Evolutionary conservation across 495 filamentous ascomycete species (phyloP).

Genomic region (Xylaria curta): DNA sequence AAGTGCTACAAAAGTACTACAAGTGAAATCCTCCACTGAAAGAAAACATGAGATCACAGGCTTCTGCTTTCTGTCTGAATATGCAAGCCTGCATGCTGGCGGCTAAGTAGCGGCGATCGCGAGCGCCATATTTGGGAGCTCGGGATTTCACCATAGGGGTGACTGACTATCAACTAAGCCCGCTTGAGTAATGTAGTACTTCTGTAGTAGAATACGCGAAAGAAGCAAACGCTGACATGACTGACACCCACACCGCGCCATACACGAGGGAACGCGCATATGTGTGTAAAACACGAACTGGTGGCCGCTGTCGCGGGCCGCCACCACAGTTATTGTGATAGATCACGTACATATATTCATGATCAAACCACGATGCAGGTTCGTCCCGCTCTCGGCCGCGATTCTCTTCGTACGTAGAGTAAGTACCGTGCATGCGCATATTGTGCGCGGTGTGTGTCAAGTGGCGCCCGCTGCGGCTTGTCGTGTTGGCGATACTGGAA

Average conservation of each 20-base stretch:
- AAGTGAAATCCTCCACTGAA: too few species aligned
- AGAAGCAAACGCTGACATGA: not conserved
- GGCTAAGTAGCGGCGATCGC: not conserved
- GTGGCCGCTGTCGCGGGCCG: slow-evolving; percentile 14
- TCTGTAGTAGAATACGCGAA: too few species aligned
- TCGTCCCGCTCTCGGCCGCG: slow-evolving; percentile 21
- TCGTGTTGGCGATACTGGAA: not conserved
- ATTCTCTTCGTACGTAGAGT: not conserved
- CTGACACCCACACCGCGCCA: not conserved
- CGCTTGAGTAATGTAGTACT: not conserved
- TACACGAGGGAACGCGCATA: too few species aligned
- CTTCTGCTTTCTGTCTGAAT: too few species aligned
- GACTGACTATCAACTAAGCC: too few species aligned
- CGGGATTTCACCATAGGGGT: not conserved
- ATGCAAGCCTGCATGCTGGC: not conserved
- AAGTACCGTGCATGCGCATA: not conserved
- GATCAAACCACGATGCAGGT: not conserved
- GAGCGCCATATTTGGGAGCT: not conserved
- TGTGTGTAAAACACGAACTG: not conserved
- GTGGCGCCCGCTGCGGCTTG: not conserved
- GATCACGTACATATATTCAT: slow-evolving; percentile 16
- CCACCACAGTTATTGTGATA: slow-evolving; percentile 18
- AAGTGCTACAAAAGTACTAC: too few species aligned
- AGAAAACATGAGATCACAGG: too few species aligned
- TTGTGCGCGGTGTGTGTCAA: not conserved